Percentiles rank a stretch among this genome's conserved stretches.
Conservation (phyloP, 148 eudicot species). For the Rhododendron mucronatum region DNA sequence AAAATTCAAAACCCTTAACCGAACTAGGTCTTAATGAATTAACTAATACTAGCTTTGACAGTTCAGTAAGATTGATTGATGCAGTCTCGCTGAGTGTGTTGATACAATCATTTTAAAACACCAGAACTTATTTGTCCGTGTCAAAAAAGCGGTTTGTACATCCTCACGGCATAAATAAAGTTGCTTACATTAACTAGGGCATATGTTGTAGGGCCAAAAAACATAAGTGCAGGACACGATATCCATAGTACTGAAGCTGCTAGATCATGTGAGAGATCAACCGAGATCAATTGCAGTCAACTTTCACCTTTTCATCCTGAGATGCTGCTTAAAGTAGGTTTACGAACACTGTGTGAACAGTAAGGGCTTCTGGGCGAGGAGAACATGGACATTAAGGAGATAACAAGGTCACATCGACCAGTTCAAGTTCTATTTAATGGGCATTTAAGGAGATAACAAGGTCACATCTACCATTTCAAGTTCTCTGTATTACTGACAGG, state of each 20-base stretch:
- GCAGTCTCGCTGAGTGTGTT: neutral
- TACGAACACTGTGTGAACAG: neutral
- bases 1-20: too few species aligned
- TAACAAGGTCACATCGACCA: neutral
- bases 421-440: too few species aligned
- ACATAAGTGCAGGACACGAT: neutral
- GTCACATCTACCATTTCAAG: neutral
- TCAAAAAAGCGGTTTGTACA: neutral
- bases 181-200: neutral
- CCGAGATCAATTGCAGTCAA: neutral
- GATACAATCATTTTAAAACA: neutral
- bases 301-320: neutral
- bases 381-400: neutral
- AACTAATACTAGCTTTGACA: neutral
- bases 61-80: neutral
- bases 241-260: neutral
- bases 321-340: neutral
- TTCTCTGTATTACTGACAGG: too few species aligned
- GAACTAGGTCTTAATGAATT: neutral
- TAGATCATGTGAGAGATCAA: neutral
- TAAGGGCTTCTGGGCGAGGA: neutral
- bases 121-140: neutral
- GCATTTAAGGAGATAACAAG: neutral
- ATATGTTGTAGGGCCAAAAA: neutral
- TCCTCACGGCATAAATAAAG: neutral